phyloP scores from a whole-genome alignment of 495 filamentous ascomycete genomes.

The Xylaria telfairii region DNA sequence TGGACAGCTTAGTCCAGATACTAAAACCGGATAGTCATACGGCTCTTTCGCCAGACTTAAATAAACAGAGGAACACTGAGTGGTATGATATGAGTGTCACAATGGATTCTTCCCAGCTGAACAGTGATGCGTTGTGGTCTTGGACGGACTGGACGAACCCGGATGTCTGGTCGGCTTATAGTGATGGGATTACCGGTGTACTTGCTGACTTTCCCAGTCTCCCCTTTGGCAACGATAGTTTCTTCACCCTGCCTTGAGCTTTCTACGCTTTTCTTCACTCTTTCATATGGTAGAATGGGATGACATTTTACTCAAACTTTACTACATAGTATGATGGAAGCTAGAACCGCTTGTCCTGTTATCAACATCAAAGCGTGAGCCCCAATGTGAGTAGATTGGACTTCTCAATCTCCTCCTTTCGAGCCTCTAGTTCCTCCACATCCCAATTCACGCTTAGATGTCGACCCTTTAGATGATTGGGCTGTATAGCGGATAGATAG shows the following conservation, averaged over 20 bases:
- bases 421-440: neutral
- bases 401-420: neutral
- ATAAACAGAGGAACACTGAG: conserved; percentile 2
- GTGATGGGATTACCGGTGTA: conserved; percentile 27
- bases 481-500: conserved; percentile 1
- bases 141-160: conserved; percentile 24
- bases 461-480: neutral
- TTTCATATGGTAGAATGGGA: neutral
- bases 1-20: conserved; percentile 26
- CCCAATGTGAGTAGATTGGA: conserved; percentile 1
- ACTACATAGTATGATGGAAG: neutral
- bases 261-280: neutral
- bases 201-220: conserved; percentile 28
- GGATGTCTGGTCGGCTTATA: conserved; percentile 27
- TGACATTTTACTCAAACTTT: neutral
- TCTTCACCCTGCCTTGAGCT: conserved; percentile 21
- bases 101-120: conserved; percentile 15
- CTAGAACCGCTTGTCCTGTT: neutral
- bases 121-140: conserved; percentile 27
- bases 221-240: conserved; percentile 24
- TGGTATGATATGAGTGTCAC: neutral
- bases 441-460: neutral
- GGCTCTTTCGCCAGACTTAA: neutral
- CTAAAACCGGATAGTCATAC: conserved; percentile 11
- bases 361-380: neutral